Evolutionary conservation across 192 early-diverging fungal species (phyloP).

Genomic region (Physocladia obscura): DNA sequence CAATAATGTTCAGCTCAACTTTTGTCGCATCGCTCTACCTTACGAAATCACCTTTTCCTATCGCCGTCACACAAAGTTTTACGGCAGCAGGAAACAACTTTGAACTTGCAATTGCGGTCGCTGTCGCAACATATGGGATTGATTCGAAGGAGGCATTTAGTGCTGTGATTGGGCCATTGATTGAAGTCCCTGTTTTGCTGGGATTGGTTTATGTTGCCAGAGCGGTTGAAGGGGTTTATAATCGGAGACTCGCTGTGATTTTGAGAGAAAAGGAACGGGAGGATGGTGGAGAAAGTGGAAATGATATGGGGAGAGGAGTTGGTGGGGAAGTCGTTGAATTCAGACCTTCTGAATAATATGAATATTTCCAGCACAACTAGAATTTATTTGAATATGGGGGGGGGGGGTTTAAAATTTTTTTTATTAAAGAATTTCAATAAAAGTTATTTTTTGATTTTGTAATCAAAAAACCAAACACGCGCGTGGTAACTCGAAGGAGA

Average conservation of each 20-base stretch:
- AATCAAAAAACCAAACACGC: no score
- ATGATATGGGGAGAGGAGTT: background rate
- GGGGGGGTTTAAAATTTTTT: no score
- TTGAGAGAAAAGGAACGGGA: background rate
- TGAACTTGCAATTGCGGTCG: constrained; percentile 73
- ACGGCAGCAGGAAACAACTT: constrained; percentile 72
- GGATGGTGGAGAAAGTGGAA: background rate
- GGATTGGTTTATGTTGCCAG: constrained; percentile 48
- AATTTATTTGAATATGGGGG: no score
- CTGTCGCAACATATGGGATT: constrained; percentile 66
- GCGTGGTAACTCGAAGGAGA: no score
- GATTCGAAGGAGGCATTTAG: constrained; percentile 63
- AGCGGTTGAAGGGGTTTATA: constrained; percentile 3
- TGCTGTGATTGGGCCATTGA: constrained; percentile 66
- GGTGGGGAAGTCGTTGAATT: background rate
- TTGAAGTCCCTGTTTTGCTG: constrained; percentile 70
- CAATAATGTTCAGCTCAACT: constrained; percentile 51
- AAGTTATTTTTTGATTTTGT: no score
- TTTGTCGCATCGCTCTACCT: constrained; percentile 30
- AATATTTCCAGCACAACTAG: no score
- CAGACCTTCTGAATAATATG: constrained; percentile 9
- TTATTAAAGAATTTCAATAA: no score
- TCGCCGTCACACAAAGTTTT: constrained; percentile 61
- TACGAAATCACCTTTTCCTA: constrained; percentile 43
- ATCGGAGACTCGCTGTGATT: constrained; percentile 1